Base-by-base conservation (phyloP, 257 asterid genomes). In the Lavandula angustifolia region DNA sequence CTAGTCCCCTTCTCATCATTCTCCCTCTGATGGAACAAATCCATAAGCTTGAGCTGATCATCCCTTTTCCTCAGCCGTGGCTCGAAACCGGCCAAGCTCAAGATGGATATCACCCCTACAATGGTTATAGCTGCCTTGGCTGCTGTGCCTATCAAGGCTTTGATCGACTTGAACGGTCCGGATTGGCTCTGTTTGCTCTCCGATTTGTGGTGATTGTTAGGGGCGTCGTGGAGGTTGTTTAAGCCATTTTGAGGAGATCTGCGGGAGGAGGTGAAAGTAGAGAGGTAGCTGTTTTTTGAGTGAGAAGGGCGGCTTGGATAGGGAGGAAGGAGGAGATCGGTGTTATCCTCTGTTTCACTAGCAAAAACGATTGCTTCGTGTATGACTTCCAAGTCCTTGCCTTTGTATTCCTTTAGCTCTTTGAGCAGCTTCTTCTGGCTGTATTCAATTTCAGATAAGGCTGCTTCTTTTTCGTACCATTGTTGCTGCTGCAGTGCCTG, bases 241-340 rank as follows among this genome's bases (percentile, higher is more conserved):
- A 53, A 46, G 57, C 57, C 94, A 10, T 84, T 84, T 55, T 82
- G 95, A 53, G 91, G 37, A 54, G 71, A 35, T 66, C 79, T 84
- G 0, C 62, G 73, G 0, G 79, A 47, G 68, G 73, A 11, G 46
- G 85, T 71, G 68, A 79, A 80, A 17, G 79, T 66, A 34, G 84
- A 53, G 43, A 76, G 75, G 66, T 80, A 81, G 60, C 71, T 77
- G 35, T 82, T 76, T 69, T 85, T 80, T 6, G 88, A 58, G 59
- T 61, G 91, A 73, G 87, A 79, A 41, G 94, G 96, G 3, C 84
- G 77, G 67, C 84, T 87, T 4, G 96, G 97, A 67, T 92, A 92
- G 1, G 99, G 99, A 17, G 99, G 99, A 49, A 92, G 99, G 70
- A 89, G 95, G 67, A 89, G 97, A 74, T 87, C 95, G 1, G 67